These are phyloP conservation scores for Populus simonii DNA, from an alignment of 345 rosid genomes.

Conservation along the genomic window DNA sequence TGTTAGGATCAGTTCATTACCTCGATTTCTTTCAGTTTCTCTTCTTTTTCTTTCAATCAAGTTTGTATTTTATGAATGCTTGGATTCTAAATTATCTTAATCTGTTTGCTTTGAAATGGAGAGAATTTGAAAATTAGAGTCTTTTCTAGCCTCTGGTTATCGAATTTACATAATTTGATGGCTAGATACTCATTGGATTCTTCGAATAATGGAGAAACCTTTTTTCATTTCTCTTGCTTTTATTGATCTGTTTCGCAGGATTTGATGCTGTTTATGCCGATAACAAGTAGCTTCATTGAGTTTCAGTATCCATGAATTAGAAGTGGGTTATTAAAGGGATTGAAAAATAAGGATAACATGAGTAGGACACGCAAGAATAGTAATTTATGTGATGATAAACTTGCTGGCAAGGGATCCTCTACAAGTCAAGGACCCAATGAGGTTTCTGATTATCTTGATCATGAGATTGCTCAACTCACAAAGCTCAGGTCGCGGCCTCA, in stretches of 20 bases:
- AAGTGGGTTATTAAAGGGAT: not conserved
- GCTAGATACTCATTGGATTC: not conserved
- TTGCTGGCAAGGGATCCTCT: constrained; percentile 1
- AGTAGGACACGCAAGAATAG: constrained; percentile 18
- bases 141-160: not conserved
- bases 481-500: constrained; percentile 50
- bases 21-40: not conserved
- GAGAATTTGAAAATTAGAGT: not conserved
- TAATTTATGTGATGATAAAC: constrained; percentile 24
- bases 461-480: constrained; percentile 52
- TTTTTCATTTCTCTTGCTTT: not conserved
- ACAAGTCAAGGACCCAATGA: constrained; percentile 2
- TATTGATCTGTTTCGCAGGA: not conserved
- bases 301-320: not conserved
- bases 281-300: not conserved
- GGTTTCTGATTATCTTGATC: constrained; percentile 31
- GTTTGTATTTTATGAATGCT: not conserved
- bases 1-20: not conserved
- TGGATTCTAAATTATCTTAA: not conserved
- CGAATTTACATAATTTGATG: not conserved
- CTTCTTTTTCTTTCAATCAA: no score
- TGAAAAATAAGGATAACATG: constrained; percentile 20
- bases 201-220: not conserved
- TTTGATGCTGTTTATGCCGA: not conserved
- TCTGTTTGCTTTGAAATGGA: not conserved